Evolutionary conservation across 23 red algal genomes (phyloP).

Genomic region (Chondrus crispus): DNA sequence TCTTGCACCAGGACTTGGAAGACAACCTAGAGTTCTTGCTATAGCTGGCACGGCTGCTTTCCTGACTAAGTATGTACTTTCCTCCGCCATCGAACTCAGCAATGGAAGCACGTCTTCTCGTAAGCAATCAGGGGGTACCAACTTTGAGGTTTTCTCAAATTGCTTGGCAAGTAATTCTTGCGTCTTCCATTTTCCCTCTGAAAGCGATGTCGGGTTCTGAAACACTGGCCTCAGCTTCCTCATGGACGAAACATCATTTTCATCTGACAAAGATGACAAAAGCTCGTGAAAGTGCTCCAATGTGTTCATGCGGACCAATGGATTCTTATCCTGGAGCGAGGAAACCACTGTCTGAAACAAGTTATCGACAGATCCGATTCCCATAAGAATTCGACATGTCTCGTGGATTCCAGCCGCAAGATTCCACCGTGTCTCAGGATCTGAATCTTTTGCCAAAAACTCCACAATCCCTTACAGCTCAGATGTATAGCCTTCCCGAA

Average conservation of each 20-base stretch:
- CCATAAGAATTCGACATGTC: slow-evolving; percentile 14
- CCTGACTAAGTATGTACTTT: slow-evolving; percentile 53
- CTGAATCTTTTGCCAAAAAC: slow-evolving; percentile 55
- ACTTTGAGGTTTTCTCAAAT: slow-evolving; percentile 10
- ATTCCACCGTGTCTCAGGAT: slow-evolving; percentile 68
- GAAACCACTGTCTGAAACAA: slow-evolving; percentile 37
- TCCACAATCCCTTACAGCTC: slow-evolving; percentile 34
- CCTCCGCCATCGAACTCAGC: slow-evolving; percentile 32
- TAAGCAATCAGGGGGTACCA: slow-evolving; percentile 43
- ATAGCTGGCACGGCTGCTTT: slow-evolving; percentile 55
- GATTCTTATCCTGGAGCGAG: slow-evolving; percentile 40
- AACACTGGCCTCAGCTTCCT: slow-evolving; percentile 43
- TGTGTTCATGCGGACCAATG: slow-evolving; percentile 42
- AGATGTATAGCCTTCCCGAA: not conserved
- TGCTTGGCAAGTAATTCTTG: slow-evolving; percentile 72
- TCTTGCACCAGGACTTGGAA: slow-evolving; percentile 41
- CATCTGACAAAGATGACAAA: slow-evolving; percentile 2
- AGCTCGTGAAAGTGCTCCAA: slow-evolving; percentile 34
- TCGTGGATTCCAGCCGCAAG: slow-evolving; percentile 65
- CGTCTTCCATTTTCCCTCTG: slow-evolving; percentile 67
- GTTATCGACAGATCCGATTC: slow-evolving; percentile 8
- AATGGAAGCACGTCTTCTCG: slow-evolving; percentile 48
- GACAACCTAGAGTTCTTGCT: slow-evolving; percentile 32
- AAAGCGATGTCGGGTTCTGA: slow-evolving; percentile 31
- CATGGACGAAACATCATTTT: slow-evolving; percentile 5